Percentiles rank a stretch among this genome's conserved stretches.
phyloP scores from a whole-genome alignment of 129 eudicot species.

The Rutidosis leptorrhynchoides region DNA sequence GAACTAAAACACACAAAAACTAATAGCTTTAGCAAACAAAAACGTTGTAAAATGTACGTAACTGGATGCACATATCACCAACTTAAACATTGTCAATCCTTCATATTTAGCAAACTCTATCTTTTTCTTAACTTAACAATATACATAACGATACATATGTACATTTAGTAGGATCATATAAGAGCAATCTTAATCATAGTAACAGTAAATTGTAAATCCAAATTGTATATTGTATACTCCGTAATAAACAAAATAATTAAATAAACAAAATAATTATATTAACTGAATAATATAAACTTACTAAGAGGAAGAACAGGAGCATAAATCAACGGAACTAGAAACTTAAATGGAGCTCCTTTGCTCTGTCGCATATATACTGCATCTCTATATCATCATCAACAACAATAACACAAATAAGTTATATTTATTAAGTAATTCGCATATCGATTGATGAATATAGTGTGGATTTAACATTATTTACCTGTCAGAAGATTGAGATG shows the following conservation, averaged over 20 bases:
- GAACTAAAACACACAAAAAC: slow-evolving; percentile 48
- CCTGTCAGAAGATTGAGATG: slow-evolving; percentile 45
- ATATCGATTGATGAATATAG: slow-evolving; percentile 1
- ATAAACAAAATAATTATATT: background rate
- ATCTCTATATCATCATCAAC: slow-evolving; percentile 16
- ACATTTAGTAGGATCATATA: no score
- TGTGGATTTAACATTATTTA: slow-evolving; percentile 23
- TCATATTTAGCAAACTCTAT: background rate
- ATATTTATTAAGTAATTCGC: background rate
- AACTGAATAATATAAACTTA: slow-evolving; percentile 32
- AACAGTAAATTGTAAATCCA: no score
- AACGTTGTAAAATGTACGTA: background rate
- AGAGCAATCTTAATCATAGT: no score
- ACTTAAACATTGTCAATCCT: no score
- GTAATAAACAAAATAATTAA: no score
- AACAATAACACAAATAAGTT: background rate
- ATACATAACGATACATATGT: background rate
- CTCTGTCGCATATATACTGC: slow-evolving; percentile 36
- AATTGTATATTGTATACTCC: no score
- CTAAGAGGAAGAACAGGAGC: slow-evolving; percentile 99
- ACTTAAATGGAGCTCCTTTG: slow-evolving; percentile 50
- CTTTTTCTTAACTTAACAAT: background rate
- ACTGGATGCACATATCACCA: slow-evolving; percentile 14
- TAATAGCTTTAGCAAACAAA: slow-evolving; percentile 7
- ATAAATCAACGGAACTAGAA: slow-evolving; percentile 65